Evolutionary conservation across 352 stramenopile species (phyloP), one percentile per base, ranked within the genome.

Genomic region (Globisporangium radiosum): DNA sequence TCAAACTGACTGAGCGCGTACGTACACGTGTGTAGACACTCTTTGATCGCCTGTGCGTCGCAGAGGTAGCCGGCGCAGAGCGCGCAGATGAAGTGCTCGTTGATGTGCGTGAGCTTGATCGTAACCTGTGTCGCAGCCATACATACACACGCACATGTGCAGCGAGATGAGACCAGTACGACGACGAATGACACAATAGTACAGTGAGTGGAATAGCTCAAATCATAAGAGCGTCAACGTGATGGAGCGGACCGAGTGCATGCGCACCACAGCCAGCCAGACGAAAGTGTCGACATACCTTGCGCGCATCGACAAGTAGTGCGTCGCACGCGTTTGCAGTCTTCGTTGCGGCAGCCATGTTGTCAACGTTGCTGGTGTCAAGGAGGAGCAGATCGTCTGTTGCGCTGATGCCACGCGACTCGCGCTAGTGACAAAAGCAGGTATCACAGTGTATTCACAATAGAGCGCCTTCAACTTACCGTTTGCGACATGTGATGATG

Each of bases 11-110:
- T 9, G 15, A 53, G 8, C 7, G 39, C 37, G 40, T 9, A 51
- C 76, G 59, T 72, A 91, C 81, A 94, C 1, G 84, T 89, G 57
- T 92, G 79, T 33, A 88, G 65, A 61, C 84, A 94, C 65, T 94
- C 84, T 48, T 85, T 82, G 49, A 90, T 78, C 52, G 78, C 87
- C 51, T 88, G 81, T 0, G 84, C 73, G 49, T 90, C 78, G 14
- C 71, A 68, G 17, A 89, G 67, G 61, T 92, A 92, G 11, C 84
- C 84, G 10, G 73, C 63, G 65, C 84, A 94, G 14, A 94, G 49
- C 44, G 61, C 70, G 62, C 81, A 94, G 50, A 78, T 66, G 52
- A 88, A 79, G 47, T 85, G 79, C 42, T 75, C 59, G 55, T 83
- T 83, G 38, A 86, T 70, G 43, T 78, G 60, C 7, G 72, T 56